A percentile compares a stretch with the other conserved stretches of the same genome.
Evolutionary conservation across 768 basidiomycete genomes (phyloP).

Genomic region (Rhodotorula paludigena): DNA sequence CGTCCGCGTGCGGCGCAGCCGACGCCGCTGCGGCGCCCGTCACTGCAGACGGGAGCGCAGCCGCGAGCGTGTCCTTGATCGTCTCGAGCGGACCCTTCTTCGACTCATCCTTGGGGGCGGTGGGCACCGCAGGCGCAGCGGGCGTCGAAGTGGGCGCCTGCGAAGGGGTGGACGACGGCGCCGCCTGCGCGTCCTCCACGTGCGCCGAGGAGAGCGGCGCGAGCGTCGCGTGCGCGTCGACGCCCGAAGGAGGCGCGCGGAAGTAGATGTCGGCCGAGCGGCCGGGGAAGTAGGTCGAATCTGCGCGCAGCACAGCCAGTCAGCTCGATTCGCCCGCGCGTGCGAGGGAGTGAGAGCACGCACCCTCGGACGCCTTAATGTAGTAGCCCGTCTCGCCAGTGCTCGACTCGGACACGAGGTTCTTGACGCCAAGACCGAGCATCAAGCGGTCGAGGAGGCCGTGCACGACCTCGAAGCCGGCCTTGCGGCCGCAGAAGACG

Average conservation of each 20-base stretch:
- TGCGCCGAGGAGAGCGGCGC: slow-evolving; percentile 35
- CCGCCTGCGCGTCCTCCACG: slow-evolving; percentile 33
- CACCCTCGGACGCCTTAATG: slow-evolving; percentile 77
- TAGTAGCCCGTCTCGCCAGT: slow-evolving; percentile 76
- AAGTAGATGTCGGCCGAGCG: slow-evolving; percentile 89
- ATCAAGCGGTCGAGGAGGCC: slow-evolving; percentile 90
- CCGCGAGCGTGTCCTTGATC: slow-evolving; percentile 52
- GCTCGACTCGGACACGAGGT: slow-evolving; percentile 59
- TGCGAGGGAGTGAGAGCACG: slow-evolving; percentile 42
- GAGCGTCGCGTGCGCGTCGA: slow-evolving; percentile 37
- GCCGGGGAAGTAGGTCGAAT: slow-evolving; percentile 90
- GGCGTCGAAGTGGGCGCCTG: slow-evolving; percentile 35
- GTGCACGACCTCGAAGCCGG: slow-evolving; percentile 90
- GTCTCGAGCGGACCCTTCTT: slow-evolving; percentile 43
- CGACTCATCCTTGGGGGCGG: not conserved
- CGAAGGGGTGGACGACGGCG: slow-evolving; percentile 22
- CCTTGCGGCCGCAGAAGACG: slow-evolving; percentile 93
- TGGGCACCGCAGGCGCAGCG: not conserved
- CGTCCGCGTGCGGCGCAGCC: slow-evolving; percentile 51
- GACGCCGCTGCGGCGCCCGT: not conserved
- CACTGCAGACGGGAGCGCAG: slow-evolving; percentile 49
- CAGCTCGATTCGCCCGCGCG: not conserved
- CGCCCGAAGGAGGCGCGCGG: slow-evolving; percentile 50
- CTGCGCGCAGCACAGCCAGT: slow-evolving; percentile 50
- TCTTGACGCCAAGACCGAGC: slow-evolving; percentile 89